A percentile compares a stretch with the other conserved stretches of the same genome.
phyloP scores from a whole-genome alignment of 2,329 filamentous ascomycete species.

The Scedosporium dehoogii region DNA sequence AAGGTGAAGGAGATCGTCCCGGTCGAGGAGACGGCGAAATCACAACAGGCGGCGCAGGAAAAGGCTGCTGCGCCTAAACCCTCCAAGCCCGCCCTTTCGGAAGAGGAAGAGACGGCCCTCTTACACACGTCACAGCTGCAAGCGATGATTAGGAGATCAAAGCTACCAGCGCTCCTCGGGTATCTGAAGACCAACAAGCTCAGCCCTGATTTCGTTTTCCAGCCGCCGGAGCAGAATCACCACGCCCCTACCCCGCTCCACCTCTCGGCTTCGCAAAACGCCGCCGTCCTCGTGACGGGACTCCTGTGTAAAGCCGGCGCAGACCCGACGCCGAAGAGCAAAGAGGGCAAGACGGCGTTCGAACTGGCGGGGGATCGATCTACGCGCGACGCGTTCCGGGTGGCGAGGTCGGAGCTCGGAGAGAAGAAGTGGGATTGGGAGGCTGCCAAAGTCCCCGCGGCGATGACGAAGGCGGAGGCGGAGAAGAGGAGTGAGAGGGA shows the following conservation, averaged over 20 bases:
- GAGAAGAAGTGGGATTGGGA: conserved; percentile 74
- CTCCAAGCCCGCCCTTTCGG: conserved; percentile 54
- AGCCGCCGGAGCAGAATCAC: conserved; percentile 60
- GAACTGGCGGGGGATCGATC: conserved; percentile 77
- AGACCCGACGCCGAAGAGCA: conserved; percentile 61
- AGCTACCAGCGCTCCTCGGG: conserved; percentile 74
- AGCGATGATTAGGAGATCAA: conserved; percentile 78
- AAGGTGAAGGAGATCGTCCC: conserved; percentile 76
- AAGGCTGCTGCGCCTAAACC: conserved; percentile 34
- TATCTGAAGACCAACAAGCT: conserved; percentile 74
- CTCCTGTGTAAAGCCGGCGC: conserved; percentile 66
- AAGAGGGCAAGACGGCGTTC: conserved; percentile 75
- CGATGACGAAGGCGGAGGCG: conserved; percentile 61
- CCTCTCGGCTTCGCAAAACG: conserved; percentile 73
- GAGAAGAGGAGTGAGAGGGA: conserved; percentile 62
- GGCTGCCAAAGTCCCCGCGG: conserved; percentile 58
- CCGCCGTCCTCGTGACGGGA: conserved; percentile 64
- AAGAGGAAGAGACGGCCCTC: conserved; percentile 73
- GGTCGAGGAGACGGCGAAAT: conserved; percentile 37
- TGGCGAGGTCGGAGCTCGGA: conserved; percentile 74
- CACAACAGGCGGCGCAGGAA: conserved; percentile 23
- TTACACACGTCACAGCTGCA: conserved; percentile 86
- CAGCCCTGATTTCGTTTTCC: conserved; percentile 62
- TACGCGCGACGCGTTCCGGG: conserved; percentile 84
- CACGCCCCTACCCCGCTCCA: conserved; percentile 80